Evolutionary conservation across 148 eudicot genomes (phyloP).

Genomic region (Persicaria maculosa): DNA sequence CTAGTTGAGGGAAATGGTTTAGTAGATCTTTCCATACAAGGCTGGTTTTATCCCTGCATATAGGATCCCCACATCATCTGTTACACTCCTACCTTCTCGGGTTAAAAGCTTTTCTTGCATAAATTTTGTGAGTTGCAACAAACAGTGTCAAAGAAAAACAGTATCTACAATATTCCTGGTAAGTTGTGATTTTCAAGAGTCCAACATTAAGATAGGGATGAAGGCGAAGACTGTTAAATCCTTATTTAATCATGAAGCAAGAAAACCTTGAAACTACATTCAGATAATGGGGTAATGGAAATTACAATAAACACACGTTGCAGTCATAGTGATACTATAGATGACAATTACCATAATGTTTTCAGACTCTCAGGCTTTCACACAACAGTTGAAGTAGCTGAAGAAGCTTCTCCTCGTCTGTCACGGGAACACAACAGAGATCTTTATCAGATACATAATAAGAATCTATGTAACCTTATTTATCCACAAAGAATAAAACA

Average conservation of each 20-base stretch:
- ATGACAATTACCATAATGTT: neutral
- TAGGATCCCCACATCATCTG: neutral
- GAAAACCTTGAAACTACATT: too few relatives aligned
- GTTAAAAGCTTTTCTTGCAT: neutral
- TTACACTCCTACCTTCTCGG: neutral
- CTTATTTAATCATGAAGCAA: too few relatives aligned
- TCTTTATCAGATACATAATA: neutral
- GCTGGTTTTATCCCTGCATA: too few relatives aligned
- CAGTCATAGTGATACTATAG: neutral
- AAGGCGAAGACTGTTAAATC: too few relatives aligned
- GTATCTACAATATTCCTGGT: neutral
- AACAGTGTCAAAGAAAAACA: neutral
- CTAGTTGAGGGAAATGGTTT: conserved; percentile 18
- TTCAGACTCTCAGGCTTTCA: conserved; percentile 33
- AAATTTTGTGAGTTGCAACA: neutral
- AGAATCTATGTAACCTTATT: too few relatives aligned
- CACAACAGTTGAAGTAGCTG: conserved; percentile 54
- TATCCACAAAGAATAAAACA: too few relatives aligned
- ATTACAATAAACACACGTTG: too few relatives aligned
- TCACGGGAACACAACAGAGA: neutral
- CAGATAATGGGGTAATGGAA: too few relatives aligned
- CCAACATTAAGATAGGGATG: too few relatives aligned
- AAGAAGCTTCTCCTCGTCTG: conserved; percentile 53
- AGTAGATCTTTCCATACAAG: too few relatives aligned
- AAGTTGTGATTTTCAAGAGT: too few relatives aligned